These are phyloP conservation scores for Pochonia chlamydosporia DNA, from an alignment of 2,329 filamentous ascomycete species.

Conservation along the genomic window DNA sequence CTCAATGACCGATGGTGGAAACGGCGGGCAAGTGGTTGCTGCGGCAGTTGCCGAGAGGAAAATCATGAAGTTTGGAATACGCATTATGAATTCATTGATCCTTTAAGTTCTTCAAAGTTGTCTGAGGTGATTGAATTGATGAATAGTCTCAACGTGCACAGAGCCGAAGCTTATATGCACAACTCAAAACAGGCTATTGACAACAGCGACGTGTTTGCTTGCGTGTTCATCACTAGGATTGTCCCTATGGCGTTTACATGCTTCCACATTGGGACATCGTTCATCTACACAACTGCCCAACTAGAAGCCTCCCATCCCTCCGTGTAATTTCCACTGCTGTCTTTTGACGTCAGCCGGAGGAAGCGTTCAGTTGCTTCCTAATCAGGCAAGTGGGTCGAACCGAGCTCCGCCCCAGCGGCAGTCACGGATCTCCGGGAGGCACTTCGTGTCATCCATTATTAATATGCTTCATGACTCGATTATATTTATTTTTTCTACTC, in stretches of 20 bases:
- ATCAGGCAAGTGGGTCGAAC: slow-evolving; percentile 4
- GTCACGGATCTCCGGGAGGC: too few species aligned
- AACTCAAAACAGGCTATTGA: background rate
- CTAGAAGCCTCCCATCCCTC: too few species aligned
- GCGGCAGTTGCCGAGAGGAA: background rate
- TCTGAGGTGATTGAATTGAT: too few species aligned
- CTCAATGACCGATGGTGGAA: slow-evolving; percentile 18
- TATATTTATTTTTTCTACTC: too few species aligned
- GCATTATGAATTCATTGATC: background rate
- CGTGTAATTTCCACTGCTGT: too few species aligned
- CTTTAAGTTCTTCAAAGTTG: background rate
- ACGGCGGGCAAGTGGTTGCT: slow-evolving; percentile 13
- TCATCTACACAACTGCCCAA: too few species aligned
- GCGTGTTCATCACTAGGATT: background rate
- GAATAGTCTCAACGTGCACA: too few species aligned
- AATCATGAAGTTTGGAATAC: background rate
- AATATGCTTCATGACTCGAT: too few species aligned
- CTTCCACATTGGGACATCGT: background rate
- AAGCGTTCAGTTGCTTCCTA: background rate
- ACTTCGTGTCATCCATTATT: too few species aligned
- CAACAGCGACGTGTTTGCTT: background rate
- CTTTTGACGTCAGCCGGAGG: too few species aligned
- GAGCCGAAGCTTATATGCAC: background rate
- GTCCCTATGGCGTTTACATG: background rate
- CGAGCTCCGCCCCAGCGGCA: too few species aligned